Conservation (phyloP, 441 rosid species). For the Populus hybrid region DNA sequence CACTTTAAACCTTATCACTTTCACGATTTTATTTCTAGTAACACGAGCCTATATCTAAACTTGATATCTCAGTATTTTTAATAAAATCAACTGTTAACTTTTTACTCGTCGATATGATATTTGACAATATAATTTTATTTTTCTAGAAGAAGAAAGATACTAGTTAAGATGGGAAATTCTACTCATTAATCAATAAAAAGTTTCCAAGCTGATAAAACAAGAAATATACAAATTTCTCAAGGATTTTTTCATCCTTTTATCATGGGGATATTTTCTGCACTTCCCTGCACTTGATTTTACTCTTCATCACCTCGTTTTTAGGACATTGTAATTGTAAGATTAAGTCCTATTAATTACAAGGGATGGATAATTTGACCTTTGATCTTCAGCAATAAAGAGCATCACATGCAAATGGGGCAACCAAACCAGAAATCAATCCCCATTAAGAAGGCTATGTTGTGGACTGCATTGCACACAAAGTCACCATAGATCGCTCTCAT, state of each 20-base stretch:
- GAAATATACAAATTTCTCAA: neutral
- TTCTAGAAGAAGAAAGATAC: too few relatives aligned
- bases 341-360: neutral
- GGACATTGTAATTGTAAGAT: neutral
- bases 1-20: fast-evolving
- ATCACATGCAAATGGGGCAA: too few relatives aligned
- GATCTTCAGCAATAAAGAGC: too few relatives aligned
- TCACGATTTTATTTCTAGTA: too few relatives aligned
- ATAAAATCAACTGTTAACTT: too few relatives aligned
- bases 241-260: too few relatives aligned
- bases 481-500: neutral
- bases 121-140: too few relatives aligned
- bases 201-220: neutral
- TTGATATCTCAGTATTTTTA: too few relatives aligned
- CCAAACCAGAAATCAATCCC: neutral
- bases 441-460: neutral
- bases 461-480: neutral
- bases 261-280: too few relatives aligned
- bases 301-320: neutral
- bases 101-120: fast-evolving
- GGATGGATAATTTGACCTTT: neutral
- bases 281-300: too few relatives aligned
- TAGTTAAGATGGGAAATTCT: too few relatives aligned
- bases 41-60: fast-evolving
- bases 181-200: too few relatives aligned